phyloP scores from a whole-genome alignment of 148 eudicot genomes.

The Nyssa sinensis region DNA sequence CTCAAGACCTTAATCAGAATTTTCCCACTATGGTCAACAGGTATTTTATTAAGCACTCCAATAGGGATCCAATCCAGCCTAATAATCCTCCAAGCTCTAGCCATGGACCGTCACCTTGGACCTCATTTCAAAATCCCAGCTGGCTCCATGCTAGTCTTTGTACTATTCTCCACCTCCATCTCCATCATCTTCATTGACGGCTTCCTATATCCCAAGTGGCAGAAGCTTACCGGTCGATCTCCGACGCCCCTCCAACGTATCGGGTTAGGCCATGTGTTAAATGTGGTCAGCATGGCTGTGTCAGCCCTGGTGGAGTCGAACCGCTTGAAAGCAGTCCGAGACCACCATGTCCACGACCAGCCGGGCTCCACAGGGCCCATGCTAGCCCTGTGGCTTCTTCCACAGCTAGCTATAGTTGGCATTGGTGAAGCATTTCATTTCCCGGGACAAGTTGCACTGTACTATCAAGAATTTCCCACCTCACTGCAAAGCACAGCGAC shows the following conservation, averaged over 20 bases:
- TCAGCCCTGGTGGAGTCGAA: slow-evolving; percentile 32
- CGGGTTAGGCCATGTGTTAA: slow-evolving; percentile 28
- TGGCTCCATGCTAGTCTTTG: slow-evolving; percentile 23
- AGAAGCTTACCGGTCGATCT: not conserved
- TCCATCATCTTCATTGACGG: slow-evolving; percentile 15
- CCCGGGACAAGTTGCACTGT: slow-evolving; percentile 31
- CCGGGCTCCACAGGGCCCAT: slow-evolving; percentile 11
- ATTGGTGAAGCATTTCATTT: slow-evolving; percentile 52
- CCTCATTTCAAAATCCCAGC: slow-evolving; percentile 30
- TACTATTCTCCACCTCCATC: slow-evolving; percentile 11
- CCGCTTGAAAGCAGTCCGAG: not conserved
- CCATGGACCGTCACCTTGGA: slow-evolving; percentile 29
- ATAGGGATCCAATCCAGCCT: slow-evolving; percentile 43
- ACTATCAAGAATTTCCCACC: slow-evolving; percentile 41
- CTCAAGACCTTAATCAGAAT: slow-evolving; percentile 47
- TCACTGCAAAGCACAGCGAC: slow-evolving; percentile 36
- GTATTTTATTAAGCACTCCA: slow-evolving; percentile 43
- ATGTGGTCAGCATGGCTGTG: slow-evolving; percentile 19
- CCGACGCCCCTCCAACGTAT: slow-evolving; percentile 24
- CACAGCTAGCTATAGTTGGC: slow-evolving; percentile 41
- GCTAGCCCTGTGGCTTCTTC: slow-evolving; percentile 50
- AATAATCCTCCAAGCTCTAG: slow-evolving; percentile 47
- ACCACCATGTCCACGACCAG: not conserved
- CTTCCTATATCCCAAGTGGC: slow-evolving; percentile 21
- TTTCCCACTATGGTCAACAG: slow-evolving; percentile 55